Conservation (phyloP, 1,284 basidiomycete genomes). For the Ustilago vetiveriae region DNA sequence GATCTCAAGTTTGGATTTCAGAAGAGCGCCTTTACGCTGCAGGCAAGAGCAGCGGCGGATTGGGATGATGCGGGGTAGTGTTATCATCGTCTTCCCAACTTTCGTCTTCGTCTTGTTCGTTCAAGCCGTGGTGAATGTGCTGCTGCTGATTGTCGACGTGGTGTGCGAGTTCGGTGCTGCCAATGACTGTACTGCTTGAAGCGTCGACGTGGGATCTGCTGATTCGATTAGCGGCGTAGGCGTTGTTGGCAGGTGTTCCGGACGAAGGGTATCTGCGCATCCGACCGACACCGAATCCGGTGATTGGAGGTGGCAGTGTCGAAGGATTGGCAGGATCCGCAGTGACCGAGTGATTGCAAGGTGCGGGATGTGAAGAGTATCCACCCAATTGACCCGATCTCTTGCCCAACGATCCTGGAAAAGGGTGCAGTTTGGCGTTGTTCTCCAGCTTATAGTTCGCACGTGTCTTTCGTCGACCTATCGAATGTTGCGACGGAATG, state of each 20-base stretch:
- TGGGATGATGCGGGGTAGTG: background rate
- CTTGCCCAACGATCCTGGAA: conserved; percentile 19
- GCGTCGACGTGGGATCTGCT: no score
- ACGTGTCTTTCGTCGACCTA: conserved; percentile 15
- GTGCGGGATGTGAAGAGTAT: no score
- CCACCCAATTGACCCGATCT: background rate
- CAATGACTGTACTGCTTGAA: no score
- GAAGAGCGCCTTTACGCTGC: no score
- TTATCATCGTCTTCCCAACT: conserved; percentile 23
- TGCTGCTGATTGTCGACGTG: background rate
- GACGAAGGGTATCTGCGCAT: conserved; percentile 13
- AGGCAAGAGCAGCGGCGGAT: no score
- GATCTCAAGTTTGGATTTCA: no score
- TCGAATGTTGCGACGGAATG: conserved; percentile 19
- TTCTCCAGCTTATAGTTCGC: conserved; percentile 37
- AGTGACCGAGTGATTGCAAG: no score
- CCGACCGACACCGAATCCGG: conserved; percentile 24
- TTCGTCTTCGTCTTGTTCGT: conserved; percentile 10
- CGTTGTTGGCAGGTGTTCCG: background rate
- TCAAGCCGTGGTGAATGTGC: background rate
- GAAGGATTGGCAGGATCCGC: no score
- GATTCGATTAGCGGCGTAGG: no score
- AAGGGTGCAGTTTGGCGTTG: conserved; percentile 43
- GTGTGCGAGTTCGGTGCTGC: background rate
- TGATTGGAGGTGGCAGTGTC: conserved; percentile 23